Conservation (phyloP, 108 stramenopile genomes). For the Conticribra weissflogii region DNA sequence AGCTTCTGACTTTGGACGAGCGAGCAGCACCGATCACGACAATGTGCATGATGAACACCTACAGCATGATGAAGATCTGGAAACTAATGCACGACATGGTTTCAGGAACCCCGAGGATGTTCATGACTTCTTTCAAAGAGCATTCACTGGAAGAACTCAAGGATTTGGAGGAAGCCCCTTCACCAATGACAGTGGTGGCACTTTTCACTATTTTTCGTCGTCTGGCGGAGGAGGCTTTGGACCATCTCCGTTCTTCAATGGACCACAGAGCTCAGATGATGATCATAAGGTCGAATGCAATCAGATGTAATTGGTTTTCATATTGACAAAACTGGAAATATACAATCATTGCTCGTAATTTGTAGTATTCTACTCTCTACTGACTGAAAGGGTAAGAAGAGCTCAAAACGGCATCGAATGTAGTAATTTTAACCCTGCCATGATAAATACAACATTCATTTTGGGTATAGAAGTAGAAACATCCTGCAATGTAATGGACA, state of each 20-base stretch:
- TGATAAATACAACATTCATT: too few relatives aligned
- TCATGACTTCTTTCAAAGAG: constrained; percentile 34
- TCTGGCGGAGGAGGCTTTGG: constrained; percentile 17
- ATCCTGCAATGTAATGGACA: too few relatives aligned
- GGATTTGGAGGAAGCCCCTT: constrained; percentile 12
- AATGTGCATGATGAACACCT: constrained; percentile 24
- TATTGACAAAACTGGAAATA: too few relatives aligned
- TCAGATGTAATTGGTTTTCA: constrained; percentile 24
- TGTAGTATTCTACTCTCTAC: too few relatives aligned
- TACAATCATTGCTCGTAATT: too few relatives aligned
- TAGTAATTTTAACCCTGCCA: too few relatives aligned
- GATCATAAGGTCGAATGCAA: constrained; percentile 46
- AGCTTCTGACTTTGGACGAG: constrained; percentile 55
- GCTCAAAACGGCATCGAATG: too few relatives aligned
- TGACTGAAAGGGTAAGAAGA: too few relatives aligned
- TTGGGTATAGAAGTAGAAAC: too few relatives aligned
- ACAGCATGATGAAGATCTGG: constrained; percentile 10
- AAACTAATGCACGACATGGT: constrained; percentile 3
- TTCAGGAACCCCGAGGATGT: constrained; percentile 9
- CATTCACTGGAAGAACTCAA: constrained; percentile 13
- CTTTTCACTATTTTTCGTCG: constrained; percentile 44
- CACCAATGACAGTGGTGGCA: constrained; percentile 19
- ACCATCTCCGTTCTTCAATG: constrained; percentile 8
- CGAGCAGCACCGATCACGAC: constrained; percentile 16
- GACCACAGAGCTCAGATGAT: not conserved